Evolutionary conservation across 345 rosid species (phyloP).

Genomic region (Camelina hispida): DNA sequence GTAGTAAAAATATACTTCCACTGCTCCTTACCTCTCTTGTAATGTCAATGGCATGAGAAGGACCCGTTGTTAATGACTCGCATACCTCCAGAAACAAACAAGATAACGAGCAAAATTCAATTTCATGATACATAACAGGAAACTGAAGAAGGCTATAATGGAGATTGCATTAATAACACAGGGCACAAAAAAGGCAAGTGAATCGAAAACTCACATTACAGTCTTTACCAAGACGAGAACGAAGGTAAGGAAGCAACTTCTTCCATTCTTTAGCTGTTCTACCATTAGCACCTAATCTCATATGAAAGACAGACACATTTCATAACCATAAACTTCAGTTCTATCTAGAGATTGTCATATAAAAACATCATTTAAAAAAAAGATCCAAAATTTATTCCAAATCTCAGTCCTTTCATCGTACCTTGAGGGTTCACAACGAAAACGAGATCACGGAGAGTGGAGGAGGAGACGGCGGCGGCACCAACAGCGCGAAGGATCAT

Average conservation of each 20-base stretch:
- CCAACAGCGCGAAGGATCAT: conserved; percentile 41
- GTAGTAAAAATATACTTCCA: conserved; percentile 5
- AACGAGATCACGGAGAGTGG: conserved; percentile 84
- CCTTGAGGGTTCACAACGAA: conserved; percentile 95
- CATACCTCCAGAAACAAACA: conserved; percentile 58
- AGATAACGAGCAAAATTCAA: neutral
- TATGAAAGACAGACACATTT: neutral
- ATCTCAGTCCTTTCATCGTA: conserved; percentile 29
- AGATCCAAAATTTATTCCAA: neutral
- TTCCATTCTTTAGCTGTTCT: conserved; percentile 92
- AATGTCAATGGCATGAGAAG: conserved; percentile 88
- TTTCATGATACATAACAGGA: neutral
- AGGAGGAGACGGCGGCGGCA: conserved; percentile 43
- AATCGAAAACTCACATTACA: conserved; percentile 66
- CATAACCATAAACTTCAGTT: conserved; percentile 8
- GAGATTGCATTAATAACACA: conserved; percentile 14
- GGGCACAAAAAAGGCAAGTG: neutral
- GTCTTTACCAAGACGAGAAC: conserved; percentile 71
- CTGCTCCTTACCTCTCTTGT: conserved; percentile 77
- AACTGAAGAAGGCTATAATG: neutral
- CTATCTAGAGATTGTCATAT: neutral
- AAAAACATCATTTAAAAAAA: conserved; percentile 2
- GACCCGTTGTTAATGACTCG: conserved; percentile 90
- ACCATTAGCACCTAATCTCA: conserved; percentile 83
- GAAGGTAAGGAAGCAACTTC: conserved; percentile 80